A percentile compares a stretch with the other conserved stretches of the same genome.
Evolutionary conservation across 148 eudicot species (phyloP).

Genomic region (Rhododendron mucronatum): DNA sequence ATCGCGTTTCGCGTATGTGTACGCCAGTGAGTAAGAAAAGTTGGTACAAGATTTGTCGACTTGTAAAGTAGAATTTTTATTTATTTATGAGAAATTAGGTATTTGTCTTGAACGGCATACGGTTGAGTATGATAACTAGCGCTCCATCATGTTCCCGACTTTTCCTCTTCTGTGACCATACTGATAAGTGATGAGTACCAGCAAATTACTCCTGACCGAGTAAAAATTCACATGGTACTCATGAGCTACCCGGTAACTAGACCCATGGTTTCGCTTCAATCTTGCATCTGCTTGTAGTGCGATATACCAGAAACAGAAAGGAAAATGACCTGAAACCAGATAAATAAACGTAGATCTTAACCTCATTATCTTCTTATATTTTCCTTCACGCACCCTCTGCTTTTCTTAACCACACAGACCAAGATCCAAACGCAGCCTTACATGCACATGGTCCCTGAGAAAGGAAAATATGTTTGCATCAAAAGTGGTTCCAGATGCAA

Average conservation of each 20-base stretch:
- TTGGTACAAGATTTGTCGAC: not conserved
- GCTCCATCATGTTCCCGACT: not conserved
- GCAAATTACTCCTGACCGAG: not conserved
- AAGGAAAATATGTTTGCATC: not conserved
- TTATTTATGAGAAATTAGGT: not conserved
- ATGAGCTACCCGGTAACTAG: not conserved
- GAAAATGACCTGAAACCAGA: not conserved
- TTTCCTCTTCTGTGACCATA: not conserved
- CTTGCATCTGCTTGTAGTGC: not conserved
- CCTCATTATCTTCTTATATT: not conserved
- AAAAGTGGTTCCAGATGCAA: not conserved
- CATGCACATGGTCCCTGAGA: not conserved
- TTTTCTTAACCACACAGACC: not conserved
- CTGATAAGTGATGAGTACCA: not conserved
- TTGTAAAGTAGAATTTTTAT: not conserved
- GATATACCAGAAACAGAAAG: not conserved
- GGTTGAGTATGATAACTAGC: not conserved
- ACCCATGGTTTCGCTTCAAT: not conserved
- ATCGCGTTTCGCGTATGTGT: not conserved
- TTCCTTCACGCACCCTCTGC: not conserved
- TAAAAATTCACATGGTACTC: not conserved
- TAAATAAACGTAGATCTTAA: not conserved
- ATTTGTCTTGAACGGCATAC: not conserved
- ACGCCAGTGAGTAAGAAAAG: not conserved
- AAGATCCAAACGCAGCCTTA: not conserved